Conservation (phyloP, 441 rosid genomes). For the Gossypium schwendimanii region DNA sequence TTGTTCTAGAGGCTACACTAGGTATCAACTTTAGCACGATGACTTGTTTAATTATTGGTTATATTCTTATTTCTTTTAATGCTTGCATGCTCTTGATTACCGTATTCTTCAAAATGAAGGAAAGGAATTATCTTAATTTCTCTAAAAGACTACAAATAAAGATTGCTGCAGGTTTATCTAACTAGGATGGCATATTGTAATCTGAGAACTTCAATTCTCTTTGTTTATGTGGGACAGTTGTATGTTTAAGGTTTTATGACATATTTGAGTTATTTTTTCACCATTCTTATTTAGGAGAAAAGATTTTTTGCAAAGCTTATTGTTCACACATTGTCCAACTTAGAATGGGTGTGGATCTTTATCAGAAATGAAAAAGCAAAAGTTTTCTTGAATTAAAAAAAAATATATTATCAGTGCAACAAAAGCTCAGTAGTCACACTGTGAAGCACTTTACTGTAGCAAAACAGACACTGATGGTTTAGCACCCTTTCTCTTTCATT, state of each 20-base stretch:
- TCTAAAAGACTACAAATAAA: not conserved
- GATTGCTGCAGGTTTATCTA: not conserved
- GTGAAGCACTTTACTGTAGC: too few relatives aligned
- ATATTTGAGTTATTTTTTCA: too few relatives aligned
- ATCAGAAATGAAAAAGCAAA: too few relatives aligned
- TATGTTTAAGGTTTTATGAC: too few relatives aligned
- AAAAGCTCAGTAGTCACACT: not conserved
- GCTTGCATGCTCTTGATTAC: not conserved
- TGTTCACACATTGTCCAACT: too few relatives aligned
- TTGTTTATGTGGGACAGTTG: not conserved
- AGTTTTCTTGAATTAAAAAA: too few relatives aligned
- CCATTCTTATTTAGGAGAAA: too few relatives aligned
- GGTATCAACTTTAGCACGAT: conserved; percentile 39
- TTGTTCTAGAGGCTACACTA: conserved; percentile 84
- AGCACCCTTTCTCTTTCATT: not conserved
- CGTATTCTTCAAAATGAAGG: not conserved
- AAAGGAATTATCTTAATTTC: not conserved
- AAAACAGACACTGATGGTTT: not conserved
- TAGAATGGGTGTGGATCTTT: too few relatives aligned
- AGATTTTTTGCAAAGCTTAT: too few relatives aligned
- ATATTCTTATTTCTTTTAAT: conserved; percentile 6
- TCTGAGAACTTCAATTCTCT: not conserved
- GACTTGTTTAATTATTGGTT: not conserved
- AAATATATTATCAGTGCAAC: not conserved
- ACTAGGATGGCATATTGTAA: not conserved